A percentile compares a stretch with the other conserved stretches of the same genome.
Evolutionary conservation across 257 asterid species (phyloP).

Genomic region (Rehmannia glutinosa): DNA sequence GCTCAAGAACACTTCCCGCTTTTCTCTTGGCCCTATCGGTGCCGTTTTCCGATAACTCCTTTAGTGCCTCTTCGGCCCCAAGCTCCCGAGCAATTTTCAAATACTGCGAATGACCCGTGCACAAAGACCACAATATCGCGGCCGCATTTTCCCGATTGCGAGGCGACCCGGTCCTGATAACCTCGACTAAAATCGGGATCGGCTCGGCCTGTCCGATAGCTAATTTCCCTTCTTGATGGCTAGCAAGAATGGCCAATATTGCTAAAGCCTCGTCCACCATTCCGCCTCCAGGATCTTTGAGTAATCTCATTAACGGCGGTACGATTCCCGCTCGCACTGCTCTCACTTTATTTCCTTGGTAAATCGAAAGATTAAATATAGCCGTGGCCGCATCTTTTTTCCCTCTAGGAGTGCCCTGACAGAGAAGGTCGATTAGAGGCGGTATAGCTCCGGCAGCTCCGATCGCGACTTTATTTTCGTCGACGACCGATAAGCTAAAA

Average conservation of each 20-base stretch:
- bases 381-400: conserved; percentile 98
- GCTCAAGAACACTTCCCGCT: conserved; percentile 77
- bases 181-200: conserved; percentile 55
- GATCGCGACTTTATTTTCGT: conserved; percentile 87
- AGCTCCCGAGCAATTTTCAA: conserved; percentile 57
- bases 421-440: conserved; percentile 73
- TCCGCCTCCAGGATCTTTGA: conserved; percentile 86
- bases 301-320: conserved; percentile 61
- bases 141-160: conserved; percentile 88
- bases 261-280: conserved; percentile 97
- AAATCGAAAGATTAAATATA: conserved; percentile 80
- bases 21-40: conserved; percentile 93
- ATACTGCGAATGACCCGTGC: conserved; percentile 51
- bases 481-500: conserved; percentile 77
- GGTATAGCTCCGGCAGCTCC: conserved; percentile 95
- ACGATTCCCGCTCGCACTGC: conserved; percentile 89
- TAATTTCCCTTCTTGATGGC: conserved; percentile 81
- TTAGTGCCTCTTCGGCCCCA: conserved; percentile 81
- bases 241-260: conserved; percentile 78
- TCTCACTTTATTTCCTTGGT: conserved; percentile 88
- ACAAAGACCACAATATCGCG: conserved; percentile 77
- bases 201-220: conserved; percentile 77
- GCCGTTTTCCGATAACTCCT: conserved; percentile 76
- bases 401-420: conserved; percentile 85
- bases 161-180: conserved; percentile 78